phyloP scores from a whole-genome alignment of 306 rosid species.

The Castanea crenata region DNA sequence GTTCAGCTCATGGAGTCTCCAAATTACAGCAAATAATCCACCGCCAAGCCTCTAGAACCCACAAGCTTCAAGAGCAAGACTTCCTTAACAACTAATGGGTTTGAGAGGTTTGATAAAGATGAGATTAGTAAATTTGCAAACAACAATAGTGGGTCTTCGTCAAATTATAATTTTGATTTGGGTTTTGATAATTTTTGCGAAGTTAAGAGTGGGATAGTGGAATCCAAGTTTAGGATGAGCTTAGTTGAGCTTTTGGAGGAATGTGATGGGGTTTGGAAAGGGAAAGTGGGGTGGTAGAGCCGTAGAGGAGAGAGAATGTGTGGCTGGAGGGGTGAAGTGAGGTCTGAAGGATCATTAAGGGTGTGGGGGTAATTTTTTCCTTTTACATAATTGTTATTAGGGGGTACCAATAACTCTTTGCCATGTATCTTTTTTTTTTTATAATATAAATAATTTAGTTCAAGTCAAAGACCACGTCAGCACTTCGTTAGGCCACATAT shows the following conservation, averaged over 20 bases:
- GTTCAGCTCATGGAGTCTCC: conserved; percentile 69
- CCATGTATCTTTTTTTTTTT: too few relatives aligned
- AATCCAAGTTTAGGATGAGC: conserved; percentile 76
- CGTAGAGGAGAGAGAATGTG: too few relatives aligned
- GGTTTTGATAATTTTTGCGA: conserved; percentile 77
- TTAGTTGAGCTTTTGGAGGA: conserved; percentile 90
- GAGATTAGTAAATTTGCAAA: conserved; percentile 29
- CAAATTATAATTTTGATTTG: conserved; percentile 59
- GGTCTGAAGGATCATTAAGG: too few relatives aligned
- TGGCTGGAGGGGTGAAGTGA: too few relatives aligned
- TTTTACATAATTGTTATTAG: too few relatives aligned
- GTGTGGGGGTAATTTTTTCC: too few relatives aligned
- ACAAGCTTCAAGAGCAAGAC: conserved; percentile 61
- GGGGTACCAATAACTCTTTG: too few relatives aligned
- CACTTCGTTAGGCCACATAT: too few relatives aligned
- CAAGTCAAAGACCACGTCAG: too few relatives aligned
- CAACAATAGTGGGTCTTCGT: conserved; percentile 25
- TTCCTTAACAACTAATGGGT: conserved; percentile 46
- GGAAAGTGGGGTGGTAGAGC: too few relatives aligned
- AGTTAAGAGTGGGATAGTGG: conserved; percentile 66
- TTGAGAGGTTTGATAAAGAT: conserved; percentile 20
- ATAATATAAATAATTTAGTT: too few relatives aligned
- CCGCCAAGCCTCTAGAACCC: conserved; percentile 67
- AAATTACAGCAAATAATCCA: conserved; percentile 80
- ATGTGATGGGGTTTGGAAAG: too few relatives aligned